Evolutionary conservation across 2,329 filamentous ascomycete species (phyloP), one percentile per base, ranked within the genome.

Genomic region (Thermothelomyces thermophilus): DNA sequence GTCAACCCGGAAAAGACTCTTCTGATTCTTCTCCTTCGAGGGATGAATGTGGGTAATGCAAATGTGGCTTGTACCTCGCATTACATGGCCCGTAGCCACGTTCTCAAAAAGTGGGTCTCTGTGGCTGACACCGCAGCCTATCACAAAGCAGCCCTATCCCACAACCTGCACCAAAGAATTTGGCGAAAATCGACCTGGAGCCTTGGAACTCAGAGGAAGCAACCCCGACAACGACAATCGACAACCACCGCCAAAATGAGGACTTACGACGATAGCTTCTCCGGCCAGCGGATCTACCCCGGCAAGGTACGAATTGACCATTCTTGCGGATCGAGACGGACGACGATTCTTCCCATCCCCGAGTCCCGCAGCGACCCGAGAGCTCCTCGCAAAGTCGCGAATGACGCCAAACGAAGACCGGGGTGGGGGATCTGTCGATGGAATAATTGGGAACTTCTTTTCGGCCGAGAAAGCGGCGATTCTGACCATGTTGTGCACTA

Each of bases 221-320:
- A 59, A 56, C 55, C 55, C 53, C 59, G 56, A 60, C 55, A 59
- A 57, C 58, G 58, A 59, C 58, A 63, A 61, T 58, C 62, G 65
- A 66, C 66, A 64, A 70, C 68, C 64, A 68, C 64, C 66, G 66
- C 63, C 69, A 80, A 71, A 69, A 82, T 82, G 79, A 77, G 79
- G 72, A 80, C 77, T 69, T 82, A 82, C 79, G 79, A 82, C 72
- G 79, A 82, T 70, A 69, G 72, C 62, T 82, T 82, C 73, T 82
- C 79, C 68, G 79, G 79, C 68, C 74, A 76, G 76, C 80, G 75
- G 74, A 82, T 82, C 63, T 82, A 81, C 77, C 79, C 78, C 70
- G 79, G 79, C 68, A 82, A 82, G 79, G 79, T 82, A 78, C 72
- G 75, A 50, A 45, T 43, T 45, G 44, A 35, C 55, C 41, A 51